Evolutionary conservation across 306 rosid species (phyloP), one percentile per base, ranked within the genome.

Genomic region (Pyrus communis): DNA sequence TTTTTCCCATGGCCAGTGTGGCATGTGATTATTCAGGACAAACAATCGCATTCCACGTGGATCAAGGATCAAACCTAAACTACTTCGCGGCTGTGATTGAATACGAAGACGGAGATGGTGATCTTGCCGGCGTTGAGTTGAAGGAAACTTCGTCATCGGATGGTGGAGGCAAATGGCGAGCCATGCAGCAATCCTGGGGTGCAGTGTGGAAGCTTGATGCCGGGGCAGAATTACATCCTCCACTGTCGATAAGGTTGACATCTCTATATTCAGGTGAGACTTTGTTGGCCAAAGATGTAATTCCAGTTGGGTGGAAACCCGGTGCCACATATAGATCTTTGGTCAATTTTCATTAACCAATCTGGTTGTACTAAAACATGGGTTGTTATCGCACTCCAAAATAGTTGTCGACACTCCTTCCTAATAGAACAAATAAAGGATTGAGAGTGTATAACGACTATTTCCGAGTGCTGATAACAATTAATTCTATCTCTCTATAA

Each of bases 121-220:
- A 85, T 76, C 84, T 85, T 3, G 70, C 79, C 4, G 21, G 69
- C 15, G 85, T 85, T 8, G 81, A 79, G 51, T 46, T 85, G 17
- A 85, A 54, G 79, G 79, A 85, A 1, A 33, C 54, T 31, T 70
- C 85, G 4, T 64, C 85, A 25, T 35, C 27, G 13, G 11, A 25
- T 21, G 19, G 67, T 23, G 77, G 68, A 23, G 57, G 70, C 9
- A 45, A 72, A 38, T 86, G 87, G 87, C 82, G 79, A 1, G 14
- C 65, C 42, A 83, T 86, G 89, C 79, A 77, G 18, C 89, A 78
- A 14, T 83, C 89, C 1, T 86, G 87, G 89, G 89, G 89, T 45
- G 89, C 87, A 38, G 83, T 86, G 31, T 86, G 89, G 89, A 86
- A 86, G 40, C 77, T 86, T 6, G 83, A 86, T 70, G 82, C 86